Percentiles rank a stretch among this genome's conserved stretches.
Conservation (phyloP, 2,329 filamentous ascomycete genomes). For the Claviceps arundinis region DNA sequence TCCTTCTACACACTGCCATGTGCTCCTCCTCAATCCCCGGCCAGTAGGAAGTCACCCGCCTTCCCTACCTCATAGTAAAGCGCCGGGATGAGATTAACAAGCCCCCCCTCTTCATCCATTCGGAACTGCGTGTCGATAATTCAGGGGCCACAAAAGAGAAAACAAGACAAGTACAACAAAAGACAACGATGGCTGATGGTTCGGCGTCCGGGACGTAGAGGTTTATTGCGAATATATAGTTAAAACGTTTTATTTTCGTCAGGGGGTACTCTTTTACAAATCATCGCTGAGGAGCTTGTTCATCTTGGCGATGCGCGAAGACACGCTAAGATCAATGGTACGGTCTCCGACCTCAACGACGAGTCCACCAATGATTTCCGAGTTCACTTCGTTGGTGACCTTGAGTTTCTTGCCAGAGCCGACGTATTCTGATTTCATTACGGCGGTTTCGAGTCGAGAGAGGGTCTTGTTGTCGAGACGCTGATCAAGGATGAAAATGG, state of each 20-base stretch:
- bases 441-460: conserved; percentile 70
- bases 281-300: conserved; percentile 97
- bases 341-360: conserved; percentile 95
- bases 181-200: neutral
- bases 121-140: neutral
- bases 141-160: neutral
- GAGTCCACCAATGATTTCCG: conserved; percentile 86
- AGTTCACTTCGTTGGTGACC: conserved; percentile 87
- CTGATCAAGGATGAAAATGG: conserved; percentile 28
- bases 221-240: neutral
- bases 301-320: conserved; percentile 89
- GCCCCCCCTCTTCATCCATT: too few species aligned
- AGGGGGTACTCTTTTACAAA: conserved; percentile 54
- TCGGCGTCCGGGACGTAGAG: neutral
- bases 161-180: neutral
- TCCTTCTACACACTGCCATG: neutral
- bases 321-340: conserved; percentile 95
- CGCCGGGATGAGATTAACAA: too few species aligned
- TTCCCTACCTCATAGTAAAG: too few species aligned
- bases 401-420: conserved; percentile 94
- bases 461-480: conserved; percentile 80
- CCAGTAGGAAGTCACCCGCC: too few species aligned
- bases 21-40: neutral
- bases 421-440: conserved; percentile 80
- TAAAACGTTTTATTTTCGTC: conserved; percentile 9